phyloP scores from a whole-genome alignment of 108 stramenopile species.

The Nitzschia inconspicua region DNA sequence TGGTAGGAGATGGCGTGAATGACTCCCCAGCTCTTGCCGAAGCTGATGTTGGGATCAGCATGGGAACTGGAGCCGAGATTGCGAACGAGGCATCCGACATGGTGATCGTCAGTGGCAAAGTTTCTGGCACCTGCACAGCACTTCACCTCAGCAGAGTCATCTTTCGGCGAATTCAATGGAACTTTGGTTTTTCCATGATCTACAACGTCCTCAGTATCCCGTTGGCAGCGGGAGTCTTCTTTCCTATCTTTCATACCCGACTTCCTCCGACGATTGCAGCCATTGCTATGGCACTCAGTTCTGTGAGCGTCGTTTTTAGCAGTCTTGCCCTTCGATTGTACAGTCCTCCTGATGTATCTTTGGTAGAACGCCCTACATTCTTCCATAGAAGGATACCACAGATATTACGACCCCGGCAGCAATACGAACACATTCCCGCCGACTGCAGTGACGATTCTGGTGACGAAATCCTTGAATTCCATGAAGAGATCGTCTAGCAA shows the following conservation, averaged over 20 bases:
- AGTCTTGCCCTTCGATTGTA: slow-evolving; percentile 72
- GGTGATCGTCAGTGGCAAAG: slow-evolving; percentile 85
- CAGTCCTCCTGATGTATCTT: slow-evolving; percentile 59
- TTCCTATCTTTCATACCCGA: slow-evolving; percentile 75
- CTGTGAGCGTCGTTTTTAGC: slow-evolving; percentile 85
- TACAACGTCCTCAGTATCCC: slow-evolving; percentile 97
- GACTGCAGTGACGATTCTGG: too few species aligned
- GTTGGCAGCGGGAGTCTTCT: slow-evolving; percentile 92
- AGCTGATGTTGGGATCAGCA: slow-evolving; percentile 94
- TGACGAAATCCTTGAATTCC: too few species aligned
- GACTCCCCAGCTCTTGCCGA: slow-evolving; percentile 94
- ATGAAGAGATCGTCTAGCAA: too few species aligned
- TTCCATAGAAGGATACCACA: too few species aligned
- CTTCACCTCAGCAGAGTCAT: slow-evolving; percentile 86
- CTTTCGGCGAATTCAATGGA: slow-evolving; percentile 87
- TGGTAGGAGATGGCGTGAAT: slow-evolving; percentile 99
- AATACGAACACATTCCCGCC: too few species aligned
- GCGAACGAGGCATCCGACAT: slow-evolving; percentile 95
- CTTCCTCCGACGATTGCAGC: slow-evolving; percentile 94
- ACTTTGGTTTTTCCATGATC: slow-evolving; percentile 90
- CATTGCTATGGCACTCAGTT: slow-evolving; percentile 90
- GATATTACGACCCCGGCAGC: too few species aligned
- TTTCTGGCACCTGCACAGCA: slow-evolving; percentile 86
- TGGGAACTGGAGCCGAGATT: slow-evolving; percentile 95
- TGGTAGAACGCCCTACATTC: too few species aligned